Evolutionary conservation across 2,329 filamentous ascomycete species (phyloP).

Genomic region (Fusarium goolgardi): DNA sequence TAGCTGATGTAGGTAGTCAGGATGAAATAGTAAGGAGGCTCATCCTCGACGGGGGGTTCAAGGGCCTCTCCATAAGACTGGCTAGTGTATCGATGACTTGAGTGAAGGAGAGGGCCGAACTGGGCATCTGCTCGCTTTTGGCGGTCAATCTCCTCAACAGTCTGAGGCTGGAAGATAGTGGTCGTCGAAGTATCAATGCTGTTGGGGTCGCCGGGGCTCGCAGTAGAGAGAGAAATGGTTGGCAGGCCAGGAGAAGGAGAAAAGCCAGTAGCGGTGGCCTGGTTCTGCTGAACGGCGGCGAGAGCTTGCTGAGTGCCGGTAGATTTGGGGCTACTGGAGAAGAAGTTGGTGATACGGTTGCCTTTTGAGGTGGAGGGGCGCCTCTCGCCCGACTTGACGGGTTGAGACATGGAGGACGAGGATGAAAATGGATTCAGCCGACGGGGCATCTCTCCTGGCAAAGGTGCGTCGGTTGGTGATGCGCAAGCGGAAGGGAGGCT

Average conservation of each 20-base stretch:
- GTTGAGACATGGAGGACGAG: conserved; percentile 59
- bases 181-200: conserved; percentile 80
- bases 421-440: conserved; percentile 69
- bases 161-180: conserved; percentile 85
- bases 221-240: conserved; percentile 91
- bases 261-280: conserved; percentile 67
- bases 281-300: conserved; percentile 72
- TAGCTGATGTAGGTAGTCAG: conserved; percentile 99
- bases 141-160: conserved; percentile 81
- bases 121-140: conserved; percentile 86
- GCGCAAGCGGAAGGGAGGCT: conserved; percentile 19
- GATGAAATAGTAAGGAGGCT: conserved; percentile 96
- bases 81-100: conserved; percentile 88
- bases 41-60: conserved; percentile 87
- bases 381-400: conserved; percentile 65
- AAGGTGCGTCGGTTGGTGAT: conserved; percentile 26
- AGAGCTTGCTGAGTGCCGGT: conserved; percentile 76
- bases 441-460: conserved; percentile 65
- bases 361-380: conserved; percentile 73
- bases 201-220: conserved; percentile 77
- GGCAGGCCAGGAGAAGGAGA: conserved; percentile 82
- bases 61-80: conserved; percentile 85
- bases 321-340: conserved; percentile 81
- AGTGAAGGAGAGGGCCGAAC: conserved; percentile 85
- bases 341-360: conserved; percentile 84